These are phyloP conservation scores for Agaricales sp. DNA, from an alignment of 1,284 basidiomycete genomes.

Conservation along the genomic window DNA sequence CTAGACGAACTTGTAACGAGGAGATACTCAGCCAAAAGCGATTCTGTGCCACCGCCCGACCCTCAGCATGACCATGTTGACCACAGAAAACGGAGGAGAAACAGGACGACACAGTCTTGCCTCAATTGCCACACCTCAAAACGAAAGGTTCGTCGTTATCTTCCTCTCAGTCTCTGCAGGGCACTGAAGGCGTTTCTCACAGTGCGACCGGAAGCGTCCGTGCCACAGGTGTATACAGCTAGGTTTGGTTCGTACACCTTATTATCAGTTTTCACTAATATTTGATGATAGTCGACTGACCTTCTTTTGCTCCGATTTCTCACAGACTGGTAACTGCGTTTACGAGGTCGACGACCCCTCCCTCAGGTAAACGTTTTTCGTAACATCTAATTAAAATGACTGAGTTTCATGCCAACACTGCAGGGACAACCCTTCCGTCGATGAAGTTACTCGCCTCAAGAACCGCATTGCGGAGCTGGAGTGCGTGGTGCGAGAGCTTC, in stretches of 20 bases:
- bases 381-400: constrained; percentile 2
- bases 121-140: constrained; percentile 91
- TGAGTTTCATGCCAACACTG: background rate
- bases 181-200: constrained; percentile 2
- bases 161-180: constrained; percentile 9
- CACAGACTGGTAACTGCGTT: constrained; percentile 82
- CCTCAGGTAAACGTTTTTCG: constrained; percentile 43
- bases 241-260: constrained; percentile 43
- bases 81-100: constrained; percentile 58
- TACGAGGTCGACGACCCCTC: constrained; percentile 88
- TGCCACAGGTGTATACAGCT: constrained; percentile 82
- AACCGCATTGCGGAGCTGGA: constrained; percentile 86
- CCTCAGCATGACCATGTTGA: constrained; percentile 11
- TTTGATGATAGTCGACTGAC: too few species aligned
- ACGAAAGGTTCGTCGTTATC: constrained; percentile 54
- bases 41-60: too few species aligned
- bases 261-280: too few species aligned
- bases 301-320: constrained; percentile 9
- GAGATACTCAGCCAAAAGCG: too few species aligned
- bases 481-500: constrained; percentile 74
- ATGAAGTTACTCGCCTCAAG: constrained; percentile 74
- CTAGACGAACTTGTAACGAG: too few species aligned
- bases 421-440: constrained; percentile 76
- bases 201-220: constrained; percentile 79
- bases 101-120: constrained; percentile 80